Evolutionary conservation across 345 rosid species (phyloP).

Genomic region (Ceriops decandra): DNA sequence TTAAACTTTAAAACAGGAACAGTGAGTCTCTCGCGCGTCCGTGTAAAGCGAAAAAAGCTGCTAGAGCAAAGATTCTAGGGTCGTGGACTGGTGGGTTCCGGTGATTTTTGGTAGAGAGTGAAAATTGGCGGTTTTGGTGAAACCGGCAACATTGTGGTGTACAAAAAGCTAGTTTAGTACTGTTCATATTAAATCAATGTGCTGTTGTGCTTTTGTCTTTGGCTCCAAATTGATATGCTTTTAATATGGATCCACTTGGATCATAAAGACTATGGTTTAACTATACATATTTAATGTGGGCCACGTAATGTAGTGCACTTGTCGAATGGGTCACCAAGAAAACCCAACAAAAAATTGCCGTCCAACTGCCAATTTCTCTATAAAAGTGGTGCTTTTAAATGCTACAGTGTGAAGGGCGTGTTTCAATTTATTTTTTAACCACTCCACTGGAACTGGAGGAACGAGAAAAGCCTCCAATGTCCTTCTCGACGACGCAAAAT

Average conservation of each 20-base stretch:
- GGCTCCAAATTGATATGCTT: not conserved
- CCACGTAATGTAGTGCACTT: too few relatives aligned
- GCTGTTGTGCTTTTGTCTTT: conserved; percentile 10
- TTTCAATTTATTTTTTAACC: too few relatives aligned
- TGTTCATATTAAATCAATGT: conserved; percentile 16
- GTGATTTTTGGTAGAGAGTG: conserved; percentile 14
- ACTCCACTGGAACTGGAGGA: too few relatives aligned
- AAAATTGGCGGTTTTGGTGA: conserved; percentile 3
- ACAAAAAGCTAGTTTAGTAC: conserved; percentile 14
- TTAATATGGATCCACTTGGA: not conserved
- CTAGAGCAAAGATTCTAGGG: not conserved
- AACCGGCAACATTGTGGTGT: conserved; percentile 18
- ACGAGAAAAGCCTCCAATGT: too few relatives aligned
- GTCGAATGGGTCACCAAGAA: too few relatives aligned
- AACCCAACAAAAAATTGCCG: too few relatives aligned
- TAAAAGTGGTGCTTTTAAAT: too few relatives aligned
- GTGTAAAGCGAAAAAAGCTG: conserved; percentile 20
- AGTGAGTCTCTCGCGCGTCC: conserved; percentile 7
- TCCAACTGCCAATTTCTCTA: too few relatives aligned
- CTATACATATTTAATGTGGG: too few relatives aligned
- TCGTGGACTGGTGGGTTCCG: conserved; percentile 10
- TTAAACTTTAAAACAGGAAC: conserved; percentile 10
- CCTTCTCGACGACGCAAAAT: too few relatives aligned
- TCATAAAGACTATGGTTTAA: not conserved
- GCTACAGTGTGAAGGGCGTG: too few relatives aligned